phyloP scores from a whole-genome alignment of 345 rosid genomes.

The Acer saccharum region DNA sequence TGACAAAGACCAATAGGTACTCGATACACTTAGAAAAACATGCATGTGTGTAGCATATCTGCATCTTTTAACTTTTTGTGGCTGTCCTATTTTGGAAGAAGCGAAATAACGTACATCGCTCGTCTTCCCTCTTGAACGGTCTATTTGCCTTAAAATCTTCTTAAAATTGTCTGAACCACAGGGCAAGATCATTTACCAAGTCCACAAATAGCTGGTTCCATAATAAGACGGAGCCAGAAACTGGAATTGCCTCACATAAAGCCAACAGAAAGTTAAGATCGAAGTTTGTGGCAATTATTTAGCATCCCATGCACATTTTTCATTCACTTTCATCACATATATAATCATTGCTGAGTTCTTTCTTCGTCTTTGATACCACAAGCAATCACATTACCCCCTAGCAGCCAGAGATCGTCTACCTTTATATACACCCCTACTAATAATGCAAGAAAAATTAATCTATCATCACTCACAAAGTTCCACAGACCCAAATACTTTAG shows the following conservation, averaged over 20 bases:
- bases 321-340: neutral
- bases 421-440: too few species aligned
- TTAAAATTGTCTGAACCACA: neutral
- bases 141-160: neutral
- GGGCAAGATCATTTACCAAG: neutral
- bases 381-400: too few species aligned
- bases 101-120: neutral
- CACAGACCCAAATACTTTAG: neutral
- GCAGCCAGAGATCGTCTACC: too few species aligned
- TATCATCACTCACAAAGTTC: neutral
- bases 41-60: neutral
- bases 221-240: neutral
- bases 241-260: neutral
- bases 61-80: too few species aligned
- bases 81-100: neutral
- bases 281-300: neutral
- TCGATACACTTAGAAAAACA: neutral
- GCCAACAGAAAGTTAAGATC: neutral
- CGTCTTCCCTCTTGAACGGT: neutral
- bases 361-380: neutral
- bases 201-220: too few species aligned
- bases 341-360: neutral
- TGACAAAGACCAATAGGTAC: neutral
- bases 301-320: neutral
- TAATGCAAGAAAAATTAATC: neutral